A percentile compares a stretch with the other conserved stretches of the same genome.
Evolutionary conservation across 345 rosid genomes (phyloP).

Genomic region (Citrus australasica): DNA sequence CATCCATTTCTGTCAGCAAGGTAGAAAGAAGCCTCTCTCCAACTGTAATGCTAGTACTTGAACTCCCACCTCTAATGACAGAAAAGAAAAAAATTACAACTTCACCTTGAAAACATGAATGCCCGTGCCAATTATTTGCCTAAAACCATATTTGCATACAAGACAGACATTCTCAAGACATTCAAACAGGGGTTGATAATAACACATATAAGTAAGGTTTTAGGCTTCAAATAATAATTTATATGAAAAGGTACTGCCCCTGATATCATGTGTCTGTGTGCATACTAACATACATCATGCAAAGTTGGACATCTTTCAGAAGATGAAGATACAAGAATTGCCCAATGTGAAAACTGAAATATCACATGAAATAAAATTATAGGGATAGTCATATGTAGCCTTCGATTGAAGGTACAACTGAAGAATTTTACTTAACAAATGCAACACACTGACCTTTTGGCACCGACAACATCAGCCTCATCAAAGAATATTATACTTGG

Average conservation of each 20-base stretch:
- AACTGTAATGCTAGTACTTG: conserved; percentile 57
- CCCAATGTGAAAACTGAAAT: not conserved
- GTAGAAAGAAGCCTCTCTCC: conserved; percentile 96
- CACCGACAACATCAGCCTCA: conserved; percentile 88
- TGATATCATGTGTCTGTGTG: not conserved
- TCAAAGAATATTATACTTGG: conserved; percentile 96
- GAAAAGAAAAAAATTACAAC: not conserved
- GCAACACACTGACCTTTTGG: conserved; percentile 55
- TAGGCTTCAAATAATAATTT: not conserved
- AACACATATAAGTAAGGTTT: not conserved
- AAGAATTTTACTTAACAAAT: not conserved
- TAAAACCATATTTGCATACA: not conserved
- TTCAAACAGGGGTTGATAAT: not conserved
- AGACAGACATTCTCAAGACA: not conserved
- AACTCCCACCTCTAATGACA: conserved; percentile 57
- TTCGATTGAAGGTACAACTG: not conserved
- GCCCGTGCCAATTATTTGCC: not conserved
- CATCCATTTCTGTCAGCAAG: conserved; percentile 95
- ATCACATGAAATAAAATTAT: not conserved
- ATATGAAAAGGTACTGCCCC: not conserved
- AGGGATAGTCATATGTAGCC: not conserved
- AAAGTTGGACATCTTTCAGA: not conserved
- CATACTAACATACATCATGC: not conserved
- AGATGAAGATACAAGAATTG: not conserved
- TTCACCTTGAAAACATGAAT: not conserved